Evolutionary conservation across 1,139 yeast species (phyloP), one percentile per base, ranked within the genome.

Genomic region (Schwanniomyces etchellsii): DNA sequence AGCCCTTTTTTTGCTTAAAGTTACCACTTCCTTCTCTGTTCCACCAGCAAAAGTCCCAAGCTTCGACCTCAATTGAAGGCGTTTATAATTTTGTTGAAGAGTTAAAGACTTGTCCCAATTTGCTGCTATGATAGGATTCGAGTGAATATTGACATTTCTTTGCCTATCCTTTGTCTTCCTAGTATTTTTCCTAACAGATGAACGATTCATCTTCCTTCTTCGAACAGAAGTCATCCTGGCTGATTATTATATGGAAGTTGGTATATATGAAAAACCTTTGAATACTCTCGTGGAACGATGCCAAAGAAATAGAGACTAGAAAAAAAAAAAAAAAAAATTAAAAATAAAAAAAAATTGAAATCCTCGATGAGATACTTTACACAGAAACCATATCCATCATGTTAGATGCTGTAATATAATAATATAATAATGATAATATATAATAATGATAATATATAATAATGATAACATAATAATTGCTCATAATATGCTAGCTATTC

Each of bases 91-190:
- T 52, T 91, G 97, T 35, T 78, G 71, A 36, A 89, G 61, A 0
- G 98, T 89, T 39, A 81, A 67, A 14, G 74, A 71, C 38, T 78
- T 71, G 58, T 91, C 96, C 98, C 98, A 91, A 55, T 88, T 74
- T 20, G 77, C 84, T 5, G 86, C 93, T 42, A 91, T 83, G 42
- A 91, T 74, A 3, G 95, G 86, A 52, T 86, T 84, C 1, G 83
- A 66, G 32, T 70, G 68, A 20, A 83, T 74, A 39, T 76, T 77
- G 36, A 78, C 60, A 42, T 77, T 67, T 48, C 81, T 71, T 48
- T 79, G 79, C 45, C 71, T 77, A 47, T 82, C 89, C 52, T 82
- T 83, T 28, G 58, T 57, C 46, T 80, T 69, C 52, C 93, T 71
- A 27, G 88, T 76, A 46, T 72, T 74, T 56, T 81, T 84, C 44